A percentile compares a stretch with the other conserved stretches of the same genome.
These are phyloP conservation scores for Fonsecaea multimorphosa DNA, from an alignment of 2,329 filamentous ascomycete species.

Conservation along the genomic window DNA sequence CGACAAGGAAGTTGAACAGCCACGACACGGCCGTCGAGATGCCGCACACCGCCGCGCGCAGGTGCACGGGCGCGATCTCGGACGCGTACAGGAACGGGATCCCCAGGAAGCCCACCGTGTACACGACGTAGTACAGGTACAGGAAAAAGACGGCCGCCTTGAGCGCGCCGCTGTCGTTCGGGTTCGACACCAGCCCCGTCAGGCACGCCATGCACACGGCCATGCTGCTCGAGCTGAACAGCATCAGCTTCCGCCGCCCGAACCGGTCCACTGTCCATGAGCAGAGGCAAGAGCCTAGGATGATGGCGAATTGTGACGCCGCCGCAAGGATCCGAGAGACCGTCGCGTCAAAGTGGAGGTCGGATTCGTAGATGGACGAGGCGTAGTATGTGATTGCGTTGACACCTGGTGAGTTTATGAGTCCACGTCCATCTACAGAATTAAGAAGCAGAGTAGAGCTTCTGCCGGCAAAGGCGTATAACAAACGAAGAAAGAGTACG, in stretches of 20 bases:
- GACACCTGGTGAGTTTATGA: constrained; percentile 38
- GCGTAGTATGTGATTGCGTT: constrained; percentile 55
- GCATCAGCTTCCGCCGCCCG: constrained; percentile 71
- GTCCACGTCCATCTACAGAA: background rate
- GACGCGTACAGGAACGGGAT: constrained; percentile 47
- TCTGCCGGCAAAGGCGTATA: no score
- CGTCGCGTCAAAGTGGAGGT: constrained; percentile 48
- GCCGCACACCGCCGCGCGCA: constrained; percentile 45
- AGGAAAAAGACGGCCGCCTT: constrained; percentile 51
- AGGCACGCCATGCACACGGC: constrained; percentile 69
- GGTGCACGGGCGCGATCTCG: constrained; percentile 45
- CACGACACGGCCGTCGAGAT: constrained; percentile 43
- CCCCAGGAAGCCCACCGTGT: constrained; percentile 49
- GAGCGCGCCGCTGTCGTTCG: constrained; percentile 44
- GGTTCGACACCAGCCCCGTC: constrained; percentile 37
- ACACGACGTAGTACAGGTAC: constrained; percentile 51
- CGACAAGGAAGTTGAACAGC: constrained; percentile 45
- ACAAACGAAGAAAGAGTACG: background rate
- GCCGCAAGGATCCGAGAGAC: constrained; percentile 57
- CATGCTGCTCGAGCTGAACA: constrained; percentile 71
- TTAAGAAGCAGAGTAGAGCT: no score
- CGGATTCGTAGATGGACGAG: constrained; percentile 50
- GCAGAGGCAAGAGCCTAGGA: constrained; percentile 44
- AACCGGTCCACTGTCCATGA: constrained; percentile 50
- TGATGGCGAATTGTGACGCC: constrained; percentile 47